These are phyloP conservation scores for Fusarium kyushuense DNA, from an alignment of 2,329 filamentous ascomycete species.

Conservation along the genomic window DNA sequence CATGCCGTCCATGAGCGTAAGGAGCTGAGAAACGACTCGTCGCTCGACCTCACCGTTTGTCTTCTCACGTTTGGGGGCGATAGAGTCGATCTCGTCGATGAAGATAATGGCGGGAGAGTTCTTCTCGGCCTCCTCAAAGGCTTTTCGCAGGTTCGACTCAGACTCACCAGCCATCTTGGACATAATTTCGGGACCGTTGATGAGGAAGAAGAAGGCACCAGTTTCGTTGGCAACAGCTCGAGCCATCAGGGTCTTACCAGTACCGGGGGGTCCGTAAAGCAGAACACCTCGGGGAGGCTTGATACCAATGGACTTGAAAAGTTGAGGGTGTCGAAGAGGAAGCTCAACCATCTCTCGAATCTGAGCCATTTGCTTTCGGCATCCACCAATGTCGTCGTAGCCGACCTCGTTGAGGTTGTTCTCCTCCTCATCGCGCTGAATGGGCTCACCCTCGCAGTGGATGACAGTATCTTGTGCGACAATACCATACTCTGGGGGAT, in stretches of 20 bases:
- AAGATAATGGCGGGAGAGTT: conserved; percentile 99
- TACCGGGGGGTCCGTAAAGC: conserved; percentile 96
- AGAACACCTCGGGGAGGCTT: conserved; percentile 98
- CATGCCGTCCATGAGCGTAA: conserved; percentile 99
- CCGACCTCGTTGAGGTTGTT: conserved; percentile 99
- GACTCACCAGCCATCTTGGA: conserved; percentile 99
- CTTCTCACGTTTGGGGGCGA: conserved; percentile 99
- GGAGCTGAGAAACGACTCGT: conserved; percentile 95
- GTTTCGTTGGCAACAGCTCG: conserved; percentile 99
- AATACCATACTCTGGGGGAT: conserved; percentile 98
- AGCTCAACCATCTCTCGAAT: conserved; percentile 99
- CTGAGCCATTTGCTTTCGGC: conserved; percentile 99
- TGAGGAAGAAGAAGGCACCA: conserved; percentile 98
- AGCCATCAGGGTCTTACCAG: conserved; percentile 99
- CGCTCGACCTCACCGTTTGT: conserved; percentile 99
- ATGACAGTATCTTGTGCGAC: conserved; percentile 99
- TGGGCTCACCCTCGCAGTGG: conserved; percentile 91
- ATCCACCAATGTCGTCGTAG: conserved; percentile 99
- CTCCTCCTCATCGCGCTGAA: conserved; percentile 98
- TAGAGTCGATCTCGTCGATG: conserved; percentile 99
- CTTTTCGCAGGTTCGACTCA: conserved; percentile 96
- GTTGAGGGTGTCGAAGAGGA: conserved; percentile 93
- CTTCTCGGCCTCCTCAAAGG: conserved; percentile 99
- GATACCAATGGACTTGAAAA: conserved; percentile 99
- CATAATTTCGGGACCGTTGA: conserved; percentile 99